A percentile compares a stretch with the other conserved stretches of the same genome.
Conservation (phyloP, 2,329 filamentous ascomycete genomes). For the Xylaria multiplex region DNA sequence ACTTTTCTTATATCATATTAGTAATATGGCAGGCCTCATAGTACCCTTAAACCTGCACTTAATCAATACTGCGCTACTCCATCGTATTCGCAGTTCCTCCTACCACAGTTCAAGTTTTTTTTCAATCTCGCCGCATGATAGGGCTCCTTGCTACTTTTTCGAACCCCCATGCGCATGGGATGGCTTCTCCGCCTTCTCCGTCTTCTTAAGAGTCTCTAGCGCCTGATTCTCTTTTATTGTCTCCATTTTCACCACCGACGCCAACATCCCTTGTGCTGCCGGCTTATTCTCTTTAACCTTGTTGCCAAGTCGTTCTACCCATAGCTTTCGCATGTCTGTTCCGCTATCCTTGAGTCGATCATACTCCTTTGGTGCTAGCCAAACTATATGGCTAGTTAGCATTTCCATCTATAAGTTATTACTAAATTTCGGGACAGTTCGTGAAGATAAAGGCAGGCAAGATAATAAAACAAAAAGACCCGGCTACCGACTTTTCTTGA, state of each 20-base stretch:
- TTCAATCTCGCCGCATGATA: too few species aligned
- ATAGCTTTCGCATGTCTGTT: slow-evolving; percentile 18
- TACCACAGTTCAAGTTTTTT: too few species aligned
- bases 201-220: too few species aligned
- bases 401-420: neutral
- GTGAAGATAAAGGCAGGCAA: neutral
- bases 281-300: neutral
- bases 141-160: neutral
- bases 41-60: neutral
- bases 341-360: slow-evolving; percentile 24
- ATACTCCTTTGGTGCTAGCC: slow-evolving; percentile 27
- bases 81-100: neutral
- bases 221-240: too few species aligned
- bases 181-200: too few species aligned
- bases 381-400: slow-evolving; percentile 24
- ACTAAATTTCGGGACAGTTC: neutral
- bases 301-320: neutral
- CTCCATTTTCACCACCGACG: too few species aligned
- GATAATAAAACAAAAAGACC: too few species aligned
- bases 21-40: neutral
- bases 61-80: neutral
- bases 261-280: too few species aligned
- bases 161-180: neutral
- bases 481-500: slow-evolving; percentile 16
- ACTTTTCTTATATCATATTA: too few species aligned